Base-by-base conservation (phyloP, 192 early-diverging fungal genomes). In the Backusella westeae region DNA sequence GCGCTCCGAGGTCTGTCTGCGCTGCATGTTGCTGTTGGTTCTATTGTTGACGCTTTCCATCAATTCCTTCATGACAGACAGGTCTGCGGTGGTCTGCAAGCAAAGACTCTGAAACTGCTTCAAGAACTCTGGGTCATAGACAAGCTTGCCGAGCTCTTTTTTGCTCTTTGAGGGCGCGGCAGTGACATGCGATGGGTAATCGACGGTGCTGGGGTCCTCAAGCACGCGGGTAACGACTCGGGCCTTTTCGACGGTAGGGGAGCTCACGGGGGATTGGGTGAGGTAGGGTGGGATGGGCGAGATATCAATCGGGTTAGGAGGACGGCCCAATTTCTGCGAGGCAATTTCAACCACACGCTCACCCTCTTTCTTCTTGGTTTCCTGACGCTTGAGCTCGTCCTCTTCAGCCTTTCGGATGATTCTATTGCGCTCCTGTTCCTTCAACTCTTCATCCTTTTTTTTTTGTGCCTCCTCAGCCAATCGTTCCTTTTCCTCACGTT, bases 91-190 rank as follows among this genome's bases (percentile, higher is more conserved):
- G 68, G 90, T 85, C 52, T 92, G 86, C 34, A 81, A 84, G 82
- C 91, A 91, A 41, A 93, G 78, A 3, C 76, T 75, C 74, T 84
- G 88, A 82, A 95, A 96, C 75, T 91, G 91, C 85, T 93, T 87
- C 77, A 97, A 86, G 82, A 97, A 97, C 73, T 86, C 90, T 32
- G 85, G 82, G 32, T 88, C 84, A 71, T 94, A 96, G 71, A 85
- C 85, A 75, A 90, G 88, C 53, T 91, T 91, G 71, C 90, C 88
- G 36, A 87, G 78, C 1, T 85, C 82, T 15, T 82, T 79, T 17
- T 80, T 70, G 4, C 74, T 65, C 26, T 86, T 78, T 17, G 44
- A 32, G 23, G 26, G 21, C n/a, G 90, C 90, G 32, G 87, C 86
- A 59, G 87, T 88, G 23, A 91, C 83, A 69, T 79, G 68, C 14